Conservation (phyloP, 208 protist genomes). For the Leishmania turanica region DNA sequence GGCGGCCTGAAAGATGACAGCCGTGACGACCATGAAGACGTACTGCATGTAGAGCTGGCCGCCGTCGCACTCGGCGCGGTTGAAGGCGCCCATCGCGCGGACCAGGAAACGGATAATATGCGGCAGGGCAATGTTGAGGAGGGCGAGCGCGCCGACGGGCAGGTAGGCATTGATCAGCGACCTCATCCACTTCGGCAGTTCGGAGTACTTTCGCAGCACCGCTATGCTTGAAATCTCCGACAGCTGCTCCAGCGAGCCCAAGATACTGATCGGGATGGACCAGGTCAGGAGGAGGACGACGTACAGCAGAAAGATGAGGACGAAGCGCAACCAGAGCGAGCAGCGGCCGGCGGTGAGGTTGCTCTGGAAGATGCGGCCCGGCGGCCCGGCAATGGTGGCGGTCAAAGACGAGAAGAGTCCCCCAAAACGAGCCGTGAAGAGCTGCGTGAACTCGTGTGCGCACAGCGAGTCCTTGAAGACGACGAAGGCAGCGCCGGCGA, state of each 20-base stretch:
- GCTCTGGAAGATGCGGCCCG: slow-evolving; percentile 62
- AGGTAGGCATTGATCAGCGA: slow-evolving; percentile 60
- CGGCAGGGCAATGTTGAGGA: slow-evolving; percentile 80
- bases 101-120: slow-evolving; percentile 70
- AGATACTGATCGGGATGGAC: slow-evolving; percentile 75
- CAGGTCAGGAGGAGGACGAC: slow-evolving; percentile 65
- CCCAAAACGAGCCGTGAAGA: slow-evolving; percentile 59
- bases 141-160: slow-evolving; percentile 61
- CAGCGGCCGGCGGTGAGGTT: slow-evolving; percentile 58
- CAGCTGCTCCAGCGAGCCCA: slow-evolving; percentile 78
- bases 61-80: slow-evolving; percentile 55
- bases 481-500: slow-evolving; percentile 61
- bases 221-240: slow-evolving; percentile 48
- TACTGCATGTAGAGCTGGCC: slow-evolving; percentile 79
- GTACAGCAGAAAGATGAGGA: slow-evolving; percentile 53
- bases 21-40: slow-evolving; percentile 88
- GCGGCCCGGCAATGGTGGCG: slow-evolving; percentile 73
- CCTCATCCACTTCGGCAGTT: slow-evolving; percentile 48
- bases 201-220: slow-evolving; percentile 30
- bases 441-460: slow-evolving; percentile 77
- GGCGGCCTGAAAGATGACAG: slow-evolving; percentile 82
- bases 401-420: slow-evolving; percentile 36
- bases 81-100: slow-evolving; percentile 75
- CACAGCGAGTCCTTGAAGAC: slow-evolving; percentile 64
- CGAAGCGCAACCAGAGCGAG: slow-evolving; percentile 44